These are phyloP conservation scores for Penicillium subrubescens DNA, from an alignment of 495 filamentous ascomycete species.

Conservation along the genomic window DNA sequence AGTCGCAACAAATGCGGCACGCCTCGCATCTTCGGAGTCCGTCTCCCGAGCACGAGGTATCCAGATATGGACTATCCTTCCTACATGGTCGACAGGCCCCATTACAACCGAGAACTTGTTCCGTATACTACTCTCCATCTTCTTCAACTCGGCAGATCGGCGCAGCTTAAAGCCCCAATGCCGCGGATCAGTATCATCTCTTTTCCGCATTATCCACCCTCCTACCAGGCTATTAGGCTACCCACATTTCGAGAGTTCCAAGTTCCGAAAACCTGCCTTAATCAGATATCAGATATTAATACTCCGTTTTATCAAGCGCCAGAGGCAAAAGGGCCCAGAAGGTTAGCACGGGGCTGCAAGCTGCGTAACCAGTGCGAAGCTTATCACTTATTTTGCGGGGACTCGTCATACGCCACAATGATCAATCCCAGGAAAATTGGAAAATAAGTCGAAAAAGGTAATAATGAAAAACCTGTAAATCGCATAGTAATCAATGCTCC, in stretches of 20 bases:
- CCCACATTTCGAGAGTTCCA: background rate
- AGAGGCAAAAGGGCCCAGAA: background rate
- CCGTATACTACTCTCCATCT: background rate
- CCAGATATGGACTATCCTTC: background rate
- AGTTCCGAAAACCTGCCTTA: background rate
- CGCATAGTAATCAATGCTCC: too few relatives aligned
- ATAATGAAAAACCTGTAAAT: too few relatives aligned
- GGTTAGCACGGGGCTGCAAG: background rate
- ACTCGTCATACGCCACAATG: background rate
- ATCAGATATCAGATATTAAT: background rate
- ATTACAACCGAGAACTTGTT: background rate
- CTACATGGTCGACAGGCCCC: background rate
- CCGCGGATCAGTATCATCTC: background rate
- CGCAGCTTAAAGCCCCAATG: background rate
- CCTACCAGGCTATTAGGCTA: too few relatives aligned
- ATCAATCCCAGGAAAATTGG: background rate
- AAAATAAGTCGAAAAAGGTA: background rate
- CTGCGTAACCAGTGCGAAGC: background rate
- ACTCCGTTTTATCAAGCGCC: background rate
- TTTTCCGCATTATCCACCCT: background rate
- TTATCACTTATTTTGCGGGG: background rate
- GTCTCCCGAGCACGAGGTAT: background rate
- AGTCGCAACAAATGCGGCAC: background rate
- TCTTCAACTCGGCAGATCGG: constrained; percentile 5
- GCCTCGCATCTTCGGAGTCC: background rate